These are phyloP conservation scores for Malus sieversii DNA, from an alignment of 306 rosid genomes.

Conservation along the genomic window DNA sequence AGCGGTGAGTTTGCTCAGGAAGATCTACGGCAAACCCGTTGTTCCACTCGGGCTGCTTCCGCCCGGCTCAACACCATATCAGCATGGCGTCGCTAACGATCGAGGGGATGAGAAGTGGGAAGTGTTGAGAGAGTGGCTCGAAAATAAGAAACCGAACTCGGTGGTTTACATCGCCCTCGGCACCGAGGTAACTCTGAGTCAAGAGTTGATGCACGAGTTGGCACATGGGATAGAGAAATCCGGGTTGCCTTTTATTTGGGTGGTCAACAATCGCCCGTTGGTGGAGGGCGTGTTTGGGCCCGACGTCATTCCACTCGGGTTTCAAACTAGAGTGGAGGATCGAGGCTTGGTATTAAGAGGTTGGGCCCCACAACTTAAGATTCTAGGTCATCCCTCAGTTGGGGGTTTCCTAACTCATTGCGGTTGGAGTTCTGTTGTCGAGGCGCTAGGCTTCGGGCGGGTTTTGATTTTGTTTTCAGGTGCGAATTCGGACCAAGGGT, in stretches of 20 bases:
- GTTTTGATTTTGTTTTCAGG: conserved; percentile 9
- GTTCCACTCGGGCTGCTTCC: conserved; percentile 19
- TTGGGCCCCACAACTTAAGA: conserved; percentile 18
- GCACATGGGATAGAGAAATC: conserved; percentile 23
- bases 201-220: conserved; percentile 5
- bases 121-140: conserved; percentile 6
- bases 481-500: conserved; percentile 9
- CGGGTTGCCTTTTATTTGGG: conserved; percentile 17
- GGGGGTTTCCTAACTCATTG: conserved; percentile 21
- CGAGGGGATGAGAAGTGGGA: not conserved
- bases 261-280: not conserved
- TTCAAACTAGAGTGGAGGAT: not conserved
- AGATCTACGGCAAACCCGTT: conserved; percentile 12
- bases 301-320: conserved; percentile 1
- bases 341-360: conserved; percentile 8
- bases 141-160: not conserved
- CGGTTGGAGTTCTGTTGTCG: conserved; percentile 22
- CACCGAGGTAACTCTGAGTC: conserved; percentile 12
- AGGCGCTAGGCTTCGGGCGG: conserved; percentile 10
- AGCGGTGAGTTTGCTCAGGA: conserved; percentile 1
- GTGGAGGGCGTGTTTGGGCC: not conserved
- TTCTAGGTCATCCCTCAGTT: not conserved
- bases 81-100: not conserved
- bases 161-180: conserved; percentile 21
- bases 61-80: not conserved